Conservation (phyloP, 2,329 filamentous ascomycete species). For the Fusarium nodosum region DNA sequence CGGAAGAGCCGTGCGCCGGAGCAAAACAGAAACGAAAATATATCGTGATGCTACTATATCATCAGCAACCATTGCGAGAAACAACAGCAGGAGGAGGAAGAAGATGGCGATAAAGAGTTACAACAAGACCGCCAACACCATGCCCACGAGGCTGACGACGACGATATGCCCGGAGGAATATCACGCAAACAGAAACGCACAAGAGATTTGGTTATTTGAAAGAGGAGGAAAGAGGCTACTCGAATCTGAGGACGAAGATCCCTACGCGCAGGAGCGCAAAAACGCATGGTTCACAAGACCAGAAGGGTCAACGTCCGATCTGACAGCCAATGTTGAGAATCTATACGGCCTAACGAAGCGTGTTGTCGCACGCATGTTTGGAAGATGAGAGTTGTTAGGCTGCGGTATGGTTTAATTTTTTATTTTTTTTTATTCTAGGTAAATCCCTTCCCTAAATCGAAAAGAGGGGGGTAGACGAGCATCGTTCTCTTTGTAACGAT, state of each 20-base stretch:
- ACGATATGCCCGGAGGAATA: conserved; percentile 40
- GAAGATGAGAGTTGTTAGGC: conserved; percentile 20
- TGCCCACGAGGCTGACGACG: conserved; percentile 23
- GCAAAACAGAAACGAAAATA: conserved; percentile 42
- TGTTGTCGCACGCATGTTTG: conserved; percentile 35
- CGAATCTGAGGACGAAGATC: conserved; percentile 25
- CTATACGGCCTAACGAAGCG: conserved; percentile 38
- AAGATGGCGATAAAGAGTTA: conserved; percentile 2
- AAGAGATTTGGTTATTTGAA: conserved; percentile 45
- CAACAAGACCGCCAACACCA: neutral
- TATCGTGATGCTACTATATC: conserved; percentile 33
- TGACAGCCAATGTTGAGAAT: conserved; percentile 24
- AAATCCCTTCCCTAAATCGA: conserved; percentile 1
- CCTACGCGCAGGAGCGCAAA: conserved; percentile 12
- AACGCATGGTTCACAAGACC: conserved; percentile 25
- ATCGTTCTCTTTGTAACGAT: conserved; percentile 1
- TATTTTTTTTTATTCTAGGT: conserved; percentile 23
- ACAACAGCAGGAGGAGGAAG: conserved; percentile 20
- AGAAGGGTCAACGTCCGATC: conserved; percentile 23
- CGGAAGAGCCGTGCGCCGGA: conserved; percentile 45
- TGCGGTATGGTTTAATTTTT: neutral
- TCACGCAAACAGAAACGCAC: conserved; percentile 39
- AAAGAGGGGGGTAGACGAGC: conserved; percentile 1
- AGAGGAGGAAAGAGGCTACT: conserved; percentile 41
- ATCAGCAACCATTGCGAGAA: conserved; percentile 32